Percentiles rank a stretch among this genome's conserved stretches.
Conservation (phyloP, 345 rosid species). For the Lepidium aucheri region DNA sequence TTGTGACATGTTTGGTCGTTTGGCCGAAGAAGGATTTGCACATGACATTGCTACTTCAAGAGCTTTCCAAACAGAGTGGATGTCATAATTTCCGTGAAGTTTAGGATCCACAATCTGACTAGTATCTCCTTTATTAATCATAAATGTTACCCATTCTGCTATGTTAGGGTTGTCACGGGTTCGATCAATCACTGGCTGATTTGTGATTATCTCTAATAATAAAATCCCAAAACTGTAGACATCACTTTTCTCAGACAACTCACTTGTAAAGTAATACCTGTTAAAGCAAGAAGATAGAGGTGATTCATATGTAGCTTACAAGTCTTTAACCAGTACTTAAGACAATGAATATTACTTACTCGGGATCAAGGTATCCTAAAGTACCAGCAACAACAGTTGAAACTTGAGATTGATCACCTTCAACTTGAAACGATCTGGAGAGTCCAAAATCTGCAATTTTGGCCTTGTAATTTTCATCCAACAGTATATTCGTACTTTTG, state of each 20-base stretch:
- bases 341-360: neutral
- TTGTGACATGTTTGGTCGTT: conserved; percentile 35
- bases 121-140: conserved; percentile 28
- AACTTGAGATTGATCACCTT: neutral
- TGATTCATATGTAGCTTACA: neutral
- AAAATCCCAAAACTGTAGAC: conserved; percentile 46
- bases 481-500: conserved; percentile 16
- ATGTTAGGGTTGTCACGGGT: conserved; percentile 17
- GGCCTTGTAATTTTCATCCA: conserved; percentile 38
- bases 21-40: conserved; percentile 6
- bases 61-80: conserved; percentile 29
- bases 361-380: conserved; percentile 20
- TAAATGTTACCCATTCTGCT: conserved; percentile 24
- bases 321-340: neutral
- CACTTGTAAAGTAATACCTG: conserved; percentile 25
- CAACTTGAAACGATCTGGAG: conserved; percentile 17
- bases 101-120: conserved; percentile 33
- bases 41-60: conserved; percentile 44
- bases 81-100: conserved; percentile 22
- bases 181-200: conserved; percentile 26
- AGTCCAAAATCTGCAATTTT: conserved; percentile 29
- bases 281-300: neutral
- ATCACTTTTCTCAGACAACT: conserved; percentile 36
- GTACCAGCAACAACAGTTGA: conserved; percentile 24
- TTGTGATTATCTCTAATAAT: conserved; percentile 40